Evolutionary conservation across 108 stramenopile species (phyloP).

Genomic region (Mediolabrus comicus): DNA sequence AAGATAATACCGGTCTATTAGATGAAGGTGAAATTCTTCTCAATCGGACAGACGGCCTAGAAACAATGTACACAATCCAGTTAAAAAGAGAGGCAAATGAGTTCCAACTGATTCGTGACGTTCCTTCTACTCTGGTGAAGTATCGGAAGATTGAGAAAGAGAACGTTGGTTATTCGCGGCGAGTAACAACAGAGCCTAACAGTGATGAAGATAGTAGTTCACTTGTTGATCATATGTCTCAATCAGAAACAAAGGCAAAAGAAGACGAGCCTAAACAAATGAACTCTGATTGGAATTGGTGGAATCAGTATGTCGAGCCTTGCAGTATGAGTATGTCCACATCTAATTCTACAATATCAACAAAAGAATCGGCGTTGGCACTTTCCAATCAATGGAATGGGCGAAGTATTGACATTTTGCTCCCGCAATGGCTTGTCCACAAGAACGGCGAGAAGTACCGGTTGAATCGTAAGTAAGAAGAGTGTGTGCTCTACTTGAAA

Average conservation of each 20-base stretch:
- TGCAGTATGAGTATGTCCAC: not conserved
- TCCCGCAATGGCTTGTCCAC: not conserved
- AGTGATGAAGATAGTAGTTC: not conserved
- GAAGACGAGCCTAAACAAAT: not conserved
- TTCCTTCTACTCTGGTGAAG: not conserved
- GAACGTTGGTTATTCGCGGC: too few relatives aligned
- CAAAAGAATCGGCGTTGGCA: not conserved
- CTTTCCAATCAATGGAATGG: not conserved
- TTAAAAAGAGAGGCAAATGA: slow-evolving; percentile 2
- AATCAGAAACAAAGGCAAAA: not conserved
- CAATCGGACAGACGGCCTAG: not conserved
- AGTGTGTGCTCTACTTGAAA: too few relatives aligned
- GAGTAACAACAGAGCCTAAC: not conserved
- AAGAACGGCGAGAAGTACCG: not conserved
- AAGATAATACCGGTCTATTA: not conserved
- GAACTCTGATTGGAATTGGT: not conserved
- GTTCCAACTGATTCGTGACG: slow-evolving; percentile 6
- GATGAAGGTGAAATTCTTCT: slow-evolving; percentile 8
- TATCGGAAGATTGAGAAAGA: not conserved
- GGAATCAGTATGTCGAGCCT: too few relatives aligned
- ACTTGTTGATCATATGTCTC: not conserved
- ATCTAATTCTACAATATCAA: slow-evolving; percentile 9
- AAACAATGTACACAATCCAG: not conserved
- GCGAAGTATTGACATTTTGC: slow-evolving; percentile 4
- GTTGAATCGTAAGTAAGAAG: not conserved